These are phyloP conservation scores for Fusarium verticillioides DNA, from an alignment of 2,329 filamentous ascomycete genomes.

Conservation along the genomic window DNA sequence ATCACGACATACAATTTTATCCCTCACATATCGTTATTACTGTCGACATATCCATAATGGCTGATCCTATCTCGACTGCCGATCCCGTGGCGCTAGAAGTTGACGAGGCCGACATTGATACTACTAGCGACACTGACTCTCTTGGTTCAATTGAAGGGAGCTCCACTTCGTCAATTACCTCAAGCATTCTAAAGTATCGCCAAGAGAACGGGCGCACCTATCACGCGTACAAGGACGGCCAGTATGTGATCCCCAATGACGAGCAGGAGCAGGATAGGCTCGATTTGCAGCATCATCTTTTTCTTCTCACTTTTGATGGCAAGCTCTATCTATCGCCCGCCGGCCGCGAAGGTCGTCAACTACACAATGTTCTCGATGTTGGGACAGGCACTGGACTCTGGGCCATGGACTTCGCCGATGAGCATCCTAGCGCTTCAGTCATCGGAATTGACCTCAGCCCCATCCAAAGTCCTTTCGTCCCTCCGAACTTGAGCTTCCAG, in stretches of 20 bases:
- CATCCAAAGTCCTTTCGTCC: constrained; percentile 36
- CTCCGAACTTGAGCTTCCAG: constrained; percentile 42
- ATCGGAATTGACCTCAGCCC: constrained; percentile 41
- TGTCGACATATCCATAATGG: neutral
- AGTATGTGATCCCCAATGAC: constrained; percentile 35
- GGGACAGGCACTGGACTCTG: constrained; percentile 46
- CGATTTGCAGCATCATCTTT: constrained; percentile 41
- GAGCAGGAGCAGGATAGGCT: constrained; percentile 32
- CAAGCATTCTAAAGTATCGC: constrained; percentile 39
- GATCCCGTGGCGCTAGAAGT: constrained; percentile 4
- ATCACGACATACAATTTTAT: neutral
- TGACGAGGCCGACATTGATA: neutral
- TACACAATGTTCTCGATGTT: constrained; percentile 41
- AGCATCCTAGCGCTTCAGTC: constrained; percentile 29
- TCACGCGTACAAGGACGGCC: constrained; percentile 45
- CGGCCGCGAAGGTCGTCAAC: constrained; percentile 9
- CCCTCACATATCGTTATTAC: neutral
- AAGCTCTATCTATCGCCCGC: constrained; percentile 39
- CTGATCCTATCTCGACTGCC: neutral
- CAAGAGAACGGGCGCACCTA: constrained; percentile 46
- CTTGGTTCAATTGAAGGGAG: neutral
- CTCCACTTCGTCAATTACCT: constrained; percentile 38
- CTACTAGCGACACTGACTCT: neutral
- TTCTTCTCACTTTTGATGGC: constrained; percentile 43
- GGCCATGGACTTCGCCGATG: constrained; percentile 44